Base-by-base conservation (phyloP, 768 basidiomycete genomes). In the Macrocybe gigantea region DNA sequence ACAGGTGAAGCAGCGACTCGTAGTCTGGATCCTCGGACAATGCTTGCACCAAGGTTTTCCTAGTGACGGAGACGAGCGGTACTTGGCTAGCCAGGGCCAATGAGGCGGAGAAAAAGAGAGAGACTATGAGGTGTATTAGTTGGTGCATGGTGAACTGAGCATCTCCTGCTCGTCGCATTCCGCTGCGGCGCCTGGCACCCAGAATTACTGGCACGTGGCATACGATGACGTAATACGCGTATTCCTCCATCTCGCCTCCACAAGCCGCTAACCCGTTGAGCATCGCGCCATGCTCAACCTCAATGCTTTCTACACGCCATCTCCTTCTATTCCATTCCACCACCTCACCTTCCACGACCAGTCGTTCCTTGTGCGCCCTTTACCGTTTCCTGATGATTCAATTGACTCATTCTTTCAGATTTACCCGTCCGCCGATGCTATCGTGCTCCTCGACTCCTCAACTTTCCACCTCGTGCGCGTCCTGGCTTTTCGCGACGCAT, bases 401-500 rank as follows among this genome's bases (percentile, higher is more conserved):
- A 51, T 56, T 52, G 51, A 50, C 44, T 33, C 44, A 54, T 13
- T 39, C 35, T 46, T 43, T 11, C 55, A 92, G 88, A 63, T 89
- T 6, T 88, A 90, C 60, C 72, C 85, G 5, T 86, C 85, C 12
- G 80, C 79, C 34, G 80, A 88, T 59, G 73, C 81, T 2, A 63
- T 91, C 52, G 72, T 89, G 48, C 68, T 91, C 38, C 77, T 88
- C 56, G 71, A 90, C 71, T 85, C 88, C n/a, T 74, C 69, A 48
- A 74, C 70, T 11, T 78, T 91, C 33, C 63, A 70, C 12, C 72
- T 92, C 40, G 63, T 83, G 49, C 82, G 84, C 50, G 78, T 85
- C 40, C 78, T 93, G 15, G 79, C 83, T 32, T 88, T 92, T 57
- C 84, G 79, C 71, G 88, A 92, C 60, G 86, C 83, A 5, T 92